Conservation (phyloP, 345 rosid species). For the Clausena lansium region DNA sequence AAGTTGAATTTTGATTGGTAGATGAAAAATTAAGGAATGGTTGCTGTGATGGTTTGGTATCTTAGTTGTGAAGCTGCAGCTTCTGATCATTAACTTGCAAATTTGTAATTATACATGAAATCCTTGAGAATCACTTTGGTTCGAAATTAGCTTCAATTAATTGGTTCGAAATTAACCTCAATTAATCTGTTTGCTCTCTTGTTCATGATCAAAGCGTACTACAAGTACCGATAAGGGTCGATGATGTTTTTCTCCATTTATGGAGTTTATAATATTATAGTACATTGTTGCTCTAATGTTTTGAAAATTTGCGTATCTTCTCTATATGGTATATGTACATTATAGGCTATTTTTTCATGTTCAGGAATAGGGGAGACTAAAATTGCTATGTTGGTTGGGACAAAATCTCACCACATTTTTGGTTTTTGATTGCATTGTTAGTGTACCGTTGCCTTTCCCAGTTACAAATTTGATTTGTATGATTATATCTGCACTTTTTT, state of each 20-base stretch:
- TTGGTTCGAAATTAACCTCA: too few species aligned
- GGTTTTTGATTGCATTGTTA: background rate
- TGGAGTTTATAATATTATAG: background rate
- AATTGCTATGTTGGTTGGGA: background rate
- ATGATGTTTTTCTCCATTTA: background rate
- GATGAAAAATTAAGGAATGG: too few species aligned
- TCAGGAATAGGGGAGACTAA: background rate
- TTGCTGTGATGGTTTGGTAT: too few species aligned
- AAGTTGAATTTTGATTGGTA: too few species aligned
- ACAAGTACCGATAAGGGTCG: background rate
- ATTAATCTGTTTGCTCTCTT: background rate
- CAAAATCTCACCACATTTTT: background rate
- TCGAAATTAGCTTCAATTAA: background rate
- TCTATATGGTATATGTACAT: background rate
- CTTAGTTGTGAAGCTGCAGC: too few species aligned
- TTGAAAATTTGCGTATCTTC: background rate
- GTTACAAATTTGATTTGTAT: background rate
- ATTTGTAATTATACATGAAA: too few species aligned
- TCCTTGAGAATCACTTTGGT: background rate
- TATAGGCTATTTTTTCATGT: background rate
- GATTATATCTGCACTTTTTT: background rate
- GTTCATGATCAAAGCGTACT: background rate
- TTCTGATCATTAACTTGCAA: too few species aligned
- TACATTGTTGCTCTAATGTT: background rate
- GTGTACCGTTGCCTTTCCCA: background rate